Base-by-base conservation (phyloP, 1,284 basidiomycete species). In the Trichosporon inkin region DNA sequence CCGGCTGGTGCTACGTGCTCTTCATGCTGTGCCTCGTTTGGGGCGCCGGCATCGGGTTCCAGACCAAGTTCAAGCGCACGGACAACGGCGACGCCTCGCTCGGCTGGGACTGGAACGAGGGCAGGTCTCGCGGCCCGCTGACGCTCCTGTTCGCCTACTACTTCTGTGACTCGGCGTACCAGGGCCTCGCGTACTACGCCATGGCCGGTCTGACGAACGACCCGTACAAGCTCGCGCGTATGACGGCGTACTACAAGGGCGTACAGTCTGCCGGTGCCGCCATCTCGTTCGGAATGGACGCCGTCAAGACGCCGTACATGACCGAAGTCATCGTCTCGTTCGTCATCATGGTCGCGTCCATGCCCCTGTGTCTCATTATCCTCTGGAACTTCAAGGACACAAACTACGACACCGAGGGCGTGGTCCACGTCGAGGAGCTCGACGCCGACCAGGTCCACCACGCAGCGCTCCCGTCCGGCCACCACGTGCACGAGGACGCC, bases 241-340 rank as follows among this genome's bases (percentile, higher is more conserved):
- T 77, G 61, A 70, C 73, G 28, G 78, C 78, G 13, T 71, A 74
- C 60, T 77, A 78, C 73, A 79, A 77, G 65, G 76, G 71, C 35
- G 63, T 76, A 28, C 74, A 76, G 61, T 71, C 69, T 11, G 74
- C 74, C 54, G 81, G 81, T 22, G 60, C 72, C 6, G 81, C 71
- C 75, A 37, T 81, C 74, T 78, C 76, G 24, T 83, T 80, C 66
- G 81, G 80, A 28, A 82, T 83, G 81, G 82, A 83, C 69, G 81
- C 82, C 3, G 78, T 80, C 36, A 55, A 63, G 53, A 73, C 73
- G 5, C 66, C 70, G 3, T 74, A 70, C 65, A 59, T 76, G 20
- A 72, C 68, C 44, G 71, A 76, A 58, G 66, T 67, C 58, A 62
- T 74, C 37, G 71, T 72, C 17, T 71, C 69, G 11, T 73, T 69